Evolutionary conservation across 495 filamentous ascomycete species (phyloP), one percentile per base, ranked within the genome.

Genomic region (Letharia lupina): DNA sequence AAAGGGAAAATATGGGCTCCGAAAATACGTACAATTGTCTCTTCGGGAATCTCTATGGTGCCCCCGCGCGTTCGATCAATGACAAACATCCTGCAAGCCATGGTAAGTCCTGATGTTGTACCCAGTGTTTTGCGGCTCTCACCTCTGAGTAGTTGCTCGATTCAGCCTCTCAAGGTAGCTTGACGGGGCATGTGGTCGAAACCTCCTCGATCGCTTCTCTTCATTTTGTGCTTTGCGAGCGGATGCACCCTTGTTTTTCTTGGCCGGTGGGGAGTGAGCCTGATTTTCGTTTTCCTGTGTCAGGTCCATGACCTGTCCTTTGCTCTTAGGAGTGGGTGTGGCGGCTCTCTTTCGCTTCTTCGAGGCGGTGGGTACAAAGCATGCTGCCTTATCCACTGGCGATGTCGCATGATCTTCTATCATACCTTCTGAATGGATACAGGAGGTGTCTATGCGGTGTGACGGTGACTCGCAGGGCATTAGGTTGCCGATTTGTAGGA

Each of bases 11-110:
- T 28, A 28, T 28, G 23, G 23, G 23, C 23, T 28, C 23, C 23
- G 23, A 28, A 28, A 28, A 28, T 28, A 28, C 23, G 23, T 28
- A 28, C 23, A 69, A 93, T 83, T 1, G 70, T 76, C 65, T 89
- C 82, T 44, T 80, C 74, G 3, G 79, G 84, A 5, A 67, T 65
- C 0, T 79, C 72, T 4, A 74, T 72, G 8, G 77, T 78, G 16
- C 75, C 76, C 37, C 64, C 65, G 9, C 84, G 76, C 23, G 69
- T 76, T 35, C 86, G 78, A 47, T 77, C 74, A 9, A 87, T 74
- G 8, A 87, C 78, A 65, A 81, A 85, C 82, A 89, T 86, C 37
- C 84, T 85, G 63, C 20, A 66, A 1, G 45, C 42, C 13, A 44
- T 60, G 48, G 60, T 52, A 54, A 39, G 54, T 37, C 33, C 54